Evolutionary conservation across 2,329 filamentous ascomycete genomes (phyloP).

Genomic region (Cercospora beticola): DNA sequence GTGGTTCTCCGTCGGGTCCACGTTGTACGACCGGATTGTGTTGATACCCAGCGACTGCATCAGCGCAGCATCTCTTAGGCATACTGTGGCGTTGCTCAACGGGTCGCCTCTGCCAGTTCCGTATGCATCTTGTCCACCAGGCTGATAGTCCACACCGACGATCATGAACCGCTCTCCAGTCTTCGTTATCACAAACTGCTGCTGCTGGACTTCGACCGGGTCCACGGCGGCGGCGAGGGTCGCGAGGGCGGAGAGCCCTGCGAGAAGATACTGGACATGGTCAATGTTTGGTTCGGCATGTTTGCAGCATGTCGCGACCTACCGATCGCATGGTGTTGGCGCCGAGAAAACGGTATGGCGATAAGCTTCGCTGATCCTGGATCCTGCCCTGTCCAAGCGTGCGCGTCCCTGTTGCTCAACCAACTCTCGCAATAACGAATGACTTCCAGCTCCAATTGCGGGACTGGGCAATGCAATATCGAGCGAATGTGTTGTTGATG

Average conservation of each 20-base stretch:
- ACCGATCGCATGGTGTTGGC: conserved; percentile 6
- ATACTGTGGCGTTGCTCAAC: conserved; percentile 57
- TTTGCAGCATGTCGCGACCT: not conserved
- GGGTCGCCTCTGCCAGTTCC: conserved; percentile 54
- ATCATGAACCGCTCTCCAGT: conserved; percentile 62
- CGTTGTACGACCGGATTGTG: conserved; percentile 65
- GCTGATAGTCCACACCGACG: conserved; percentile 59
- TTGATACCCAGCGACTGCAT: conserved; percentile 65
- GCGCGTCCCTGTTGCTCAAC: not conserved
- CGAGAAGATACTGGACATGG: not conserved
- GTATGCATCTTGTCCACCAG: conserved; percentile 61
- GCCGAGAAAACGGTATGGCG: not conserved
- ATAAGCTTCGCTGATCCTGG: conserved; percentile 1
- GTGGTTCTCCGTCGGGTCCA: conserved; percentile 60
- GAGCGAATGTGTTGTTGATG: not conserved
- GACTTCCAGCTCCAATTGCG: not conserved
- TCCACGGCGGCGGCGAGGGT: conserved; percentile 53
- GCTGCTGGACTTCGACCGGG: conserved; percentile 57
- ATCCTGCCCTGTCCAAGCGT: not conserved
- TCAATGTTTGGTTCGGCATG: conserved; percentile 2
- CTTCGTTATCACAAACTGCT: conserved; percentile 61
- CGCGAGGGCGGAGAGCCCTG: conserved; percentile 19
- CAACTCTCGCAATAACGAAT: not conserved
- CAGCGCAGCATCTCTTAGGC: conserved; percentile 62
- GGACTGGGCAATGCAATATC: not conserved